phyloP scores from a whole-genome alignment of 1,284 basidiomycete genomes.

The Cryptococcus sp. region DNA sequence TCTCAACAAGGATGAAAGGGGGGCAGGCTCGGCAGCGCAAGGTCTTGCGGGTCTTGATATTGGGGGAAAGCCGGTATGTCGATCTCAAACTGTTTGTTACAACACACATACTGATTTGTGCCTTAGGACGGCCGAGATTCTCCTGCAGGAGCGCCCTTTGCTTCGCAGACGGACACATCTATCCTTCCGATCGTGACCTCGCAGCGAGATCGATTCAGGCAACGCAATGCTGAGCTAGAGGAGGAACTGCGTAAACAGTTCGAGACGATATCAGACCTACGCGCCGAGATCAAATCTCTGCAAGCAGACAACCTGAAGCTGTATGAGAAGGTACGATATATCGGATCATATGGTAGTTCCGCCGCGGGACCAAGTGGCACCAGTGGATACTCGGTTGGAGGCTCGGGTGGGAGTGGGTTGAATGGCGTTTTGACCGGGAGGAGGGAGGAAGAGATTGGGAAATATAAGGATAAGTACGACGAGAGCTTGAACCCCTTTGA shows the following conservation, averaged over 20 bases:
- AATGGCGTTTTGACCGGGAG: conserved; percentile 39
- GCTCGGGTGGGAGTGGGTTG: conserved; percentile 28
- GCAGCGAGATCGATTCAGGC: conserved; percentile 92
- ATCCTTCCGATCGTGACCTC: conserved; percentile 95
- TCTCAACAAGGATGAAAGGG: conserved; percentile 59
- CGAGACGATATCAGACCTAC: conserved; percentile 85
- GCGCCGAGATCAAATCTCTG: conserved; percentile 80
- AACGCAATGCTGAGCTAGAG: conserved; percentile 93
- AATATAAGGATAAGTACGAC: conserved; percentile 89
- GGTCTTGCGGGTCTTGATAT: conserved; percentile 72
- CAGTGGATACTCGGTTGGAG: conserved; percentile 8
- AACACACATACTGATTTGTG: neutral
- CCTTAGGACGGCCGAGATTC: conserved; percentile 35
- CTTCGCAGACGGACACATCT: conserved; percentile 67
- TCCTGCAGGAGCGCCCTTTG: conserved; percentile 19
- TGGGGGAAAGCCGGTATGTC: conserved; percentile 58
- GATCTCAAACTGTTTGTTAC: no score
- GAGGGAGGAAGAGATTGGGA: conserved; percentile 72
- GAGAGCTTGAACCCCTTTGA: conserved; percentile 97
- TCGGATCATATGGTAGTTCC: conserved; percentile 76
- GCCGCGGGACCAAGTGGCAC: conserved; percentile 4
- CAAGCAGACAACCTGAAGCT: conserved; percentile 92
- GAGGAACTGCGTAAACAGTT: conserved; percentile 96
- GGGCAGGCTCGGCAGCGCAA: conserved; percentile 27
- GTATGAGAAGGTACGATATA: conserved; percentile 95